Conservation (phyloP, 2,329 filamentous ascomycete genomes). For the Aspergillus pseudonomiae region DNA sequence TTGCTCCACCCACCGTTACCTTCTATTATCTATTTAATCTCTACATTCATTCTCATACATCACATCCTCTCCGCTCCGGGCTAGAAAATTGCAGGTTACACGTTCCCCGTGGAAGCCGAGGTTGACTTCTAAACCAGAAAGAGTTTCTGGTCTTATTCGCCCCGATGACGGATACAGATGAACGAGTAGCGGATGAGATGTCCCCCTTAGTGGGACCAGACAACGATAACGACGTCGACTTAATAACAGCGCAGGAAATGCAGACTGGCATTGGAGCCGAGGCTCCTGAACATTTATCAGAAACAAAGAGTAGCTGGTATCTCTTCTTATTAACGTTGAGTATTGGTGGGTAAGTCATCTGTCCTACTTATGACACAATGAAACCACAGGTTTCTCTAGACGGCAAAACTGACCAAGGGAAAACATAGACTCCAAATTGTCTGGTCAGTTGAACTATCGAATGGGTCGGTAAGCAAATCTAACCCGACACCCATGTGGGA, state of each 20-base stretch:
- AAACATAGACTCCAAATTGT: slow-evolving; percentile 75
- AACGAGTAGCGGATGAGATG: slow-evolving; percentile 26
- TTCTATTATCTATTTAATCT: not conserved
- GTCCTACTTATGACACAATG: not conserved
- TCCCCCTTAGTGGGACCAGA: slow-evolving; percentile 35
- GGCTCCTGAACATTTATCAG: slow-evolving; percentile 55
- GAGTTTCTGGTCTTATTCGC: not conserved
- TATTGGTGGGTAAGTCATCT: slow-evolving; percentile 67
- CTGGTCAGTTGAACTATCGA: slow-evolving; percentile 93
- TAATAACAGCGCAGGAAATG: slow-evolving; percentile 19
- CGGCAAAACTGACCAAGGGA: slow-evolving; percentile 14
- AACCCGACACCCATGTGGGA: not conserved
- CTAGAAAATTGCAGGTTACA: not conserved
- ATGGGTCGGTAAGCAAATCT: slow-evolving; percentile 68
- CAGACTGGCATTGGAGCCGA: slow-evolving; percentile 34
- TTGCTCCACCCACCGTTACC: not conserved
- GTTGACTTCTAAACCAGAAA: not conserved
- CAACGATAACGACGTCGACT: slow-evolving; percentile 24
- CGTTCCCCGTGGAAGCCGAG: not conserved
- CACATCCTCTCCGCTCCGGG: not conserved
- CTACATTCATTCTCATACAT: not conserved
- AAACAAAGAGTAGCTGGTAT: slow-evolving; percentile 77
- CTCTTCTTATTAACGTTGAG: slow-evolving; percentile 82
- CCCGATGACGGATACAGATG: slow-evolving; percentile 23
- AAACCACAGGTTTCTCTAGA: not conserved